phyloP scores from a whole-genome alignment of 177 flowering plant species.

The Vitis hybrid region DNA sequence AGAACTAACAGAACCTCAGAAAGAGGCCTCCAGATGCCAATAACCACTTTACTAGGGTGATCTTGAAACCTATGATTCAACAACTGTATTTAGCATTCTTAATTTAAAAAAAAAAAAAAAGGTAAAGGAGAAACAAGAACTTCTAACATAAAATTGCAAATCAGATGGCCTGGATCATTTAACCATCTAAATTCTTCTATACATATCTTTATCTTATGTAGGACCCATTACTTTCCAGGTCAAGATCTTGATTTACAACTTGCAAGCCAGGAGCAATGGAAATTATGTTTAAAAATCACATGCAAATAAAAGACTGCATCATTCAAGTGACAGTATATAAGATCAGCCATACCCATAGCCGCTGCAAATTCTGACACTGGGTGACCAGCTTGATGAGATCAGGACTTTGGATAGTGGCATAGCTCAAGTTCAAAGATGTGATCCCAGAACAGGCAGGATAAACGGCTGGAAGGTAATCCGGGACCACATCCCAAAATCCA shows the following conservation, averaged over 20 bases:
- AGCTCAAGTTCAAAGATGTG: constrained; percentile 77
- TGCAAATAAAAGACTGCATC: background rate
- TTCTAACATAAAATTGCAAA: no score
- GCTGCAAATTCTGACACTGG: constrained; percentile 70
- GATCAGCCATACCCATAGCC: constrained; percentile 55
- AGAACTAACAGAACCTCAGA: background rate
- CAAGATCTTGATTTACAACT: no score
- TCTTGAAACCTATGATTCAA: background rate
- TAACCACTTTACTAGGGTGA: background rate
- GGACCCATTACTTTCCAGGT: no score
- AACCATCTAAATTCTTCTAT: no score
- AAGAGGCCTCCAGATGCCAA: background rate
- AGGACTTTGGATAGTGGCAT: constrained; percentile 60
- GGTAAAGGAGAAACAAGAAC: background rate
- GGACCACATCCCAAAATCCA: constrained; percentile 86
- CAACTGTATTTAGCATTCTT: background rate
- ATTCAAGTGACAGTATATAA: background rate
- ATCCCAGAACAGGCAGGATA: constrained; percentile 63
- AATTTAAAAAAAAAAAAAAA: background rate
- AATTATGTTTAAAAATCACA: background rate
- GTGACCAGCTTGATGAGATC: constrained; percentile 70
- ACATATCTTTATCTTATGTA: no score
- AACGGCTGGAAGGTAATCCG: constrained; percentile 68
- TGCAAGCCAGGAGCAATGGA: background rate
- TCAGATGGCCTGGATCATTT: no score